Evolutionary conservation across 2,329 filamentous ascomycete species (phyloP).

Genomic region (Aphanocladium album): DNA sequence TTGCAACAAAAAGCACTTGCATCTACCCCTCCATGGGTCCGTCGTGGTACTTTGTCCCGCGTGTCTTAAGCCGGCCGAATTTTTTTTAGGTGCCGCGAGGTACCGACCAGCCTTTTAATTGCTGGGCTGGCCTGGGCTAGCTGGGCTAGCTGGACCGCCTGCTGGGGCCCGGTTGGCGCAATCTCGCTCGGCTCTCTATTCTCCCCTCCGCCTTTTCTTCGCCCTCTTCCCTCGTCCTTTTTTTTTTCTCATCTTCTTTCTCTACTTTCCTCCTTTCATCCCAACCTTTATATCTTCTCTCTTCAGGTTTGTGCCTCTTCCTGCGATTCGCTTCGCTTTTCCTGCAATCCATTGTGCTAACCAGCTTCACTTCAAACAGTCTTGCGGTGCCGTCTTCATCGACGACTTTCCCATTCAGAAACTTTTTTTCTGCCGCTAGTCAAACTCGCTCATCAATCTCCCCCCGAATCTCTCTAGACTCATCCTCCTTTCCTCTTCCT

Average conservation of each 20-base stretch:
- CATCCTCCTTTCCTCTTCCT: conserved; percentile 23
- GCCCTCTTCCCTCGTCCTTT: not conserved
- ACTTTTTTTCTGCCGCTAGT: conserved; percentile 14
- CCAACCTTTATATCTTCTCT: not conserved
- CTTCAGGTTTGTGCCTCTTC: not conserved
- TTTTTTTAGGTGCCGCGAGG: conserved; percentile 7
- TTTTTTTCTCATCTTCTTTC: not conserved
- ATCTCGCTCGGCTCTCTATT: not conserved
- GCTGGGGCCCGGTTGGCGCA: not conserved
- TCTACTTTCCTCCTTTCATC: not conserved
- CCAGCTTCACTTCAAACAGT: not conserved
- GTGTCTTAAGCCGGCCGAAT: conserved; percentile 4
- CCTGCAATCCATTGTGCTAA: conserved; percentile 1
- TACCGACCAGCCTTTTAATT: conserved; percentile 8
- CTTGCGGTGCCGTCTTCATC: conserved; percentile 6
- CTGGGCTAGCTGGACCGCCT: too few species aligned
- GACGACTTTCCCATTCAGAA: conserved; percentile 2
- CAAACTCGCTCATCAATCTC: conserved; percentile 24
- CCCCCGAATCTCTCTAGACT: conserved; percentile 19
- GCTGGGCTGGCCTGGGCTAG: not conserved
- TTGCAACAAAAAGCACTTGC: not conserved
- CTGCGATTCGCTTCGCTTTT: not conserved
- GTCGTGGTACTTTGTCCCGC: not conserved
- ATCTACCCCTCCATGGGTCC: conserved; percentile 9
- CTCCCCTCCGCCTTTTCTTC: conserved; percentile 11